These are phyloP conservation scores for Globisporangium perplexum DNA, from an alignment of 352 stramenopile species.

Conservation along the genomic window DNA sequence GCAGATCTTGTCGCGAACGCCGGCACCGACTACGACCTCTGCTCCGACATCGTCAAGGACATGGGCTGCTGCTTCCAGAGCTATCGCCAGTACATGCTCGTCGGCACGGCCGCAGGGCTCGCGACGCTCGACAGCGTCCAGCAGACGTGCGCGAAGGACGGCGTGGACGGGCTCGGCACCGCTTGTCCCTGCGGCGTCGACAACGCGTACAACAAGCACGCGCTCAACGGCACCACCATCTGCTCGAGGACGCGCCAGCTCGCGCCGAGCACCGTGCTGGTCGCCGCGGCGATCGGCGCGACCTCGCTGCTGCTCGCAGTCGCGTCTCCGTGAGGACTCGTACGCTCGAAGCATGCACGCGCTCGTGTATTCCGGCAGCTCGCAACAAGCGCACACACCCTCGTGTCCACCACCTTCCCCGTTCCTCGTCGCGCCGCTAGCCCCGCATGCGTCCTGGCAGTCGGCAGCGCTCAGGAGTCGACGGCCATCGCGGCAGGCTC, in stretches of 20 bases:
- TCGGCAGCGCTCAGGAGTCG: constrained; percentile 27
- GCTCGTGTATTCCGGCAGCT: neutral
- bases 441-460: no score
- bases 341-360: neutral
- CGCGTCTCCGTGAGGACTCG: neutral
- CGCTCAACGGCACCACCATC: constrained; percentile 45
- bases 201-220: constrained; percentile 53
- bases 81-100: constrained; percentile 69
- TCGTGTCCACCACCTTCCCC: no score
- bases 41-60: constrained; percentile 59
- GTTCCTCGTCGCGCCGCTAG: neutral
- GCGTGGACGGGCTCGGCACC: constrained; percentile 30
- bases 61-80: constrained; percentile 82
- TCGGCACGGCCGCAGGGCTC: constrained; percentile 48
- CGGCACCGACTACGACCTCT: constrained; percentile 51
- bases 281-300: neutral
- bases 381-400: neutral
- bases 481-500: constrained; percentile 26
- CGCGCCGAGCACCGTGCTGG: neutral
- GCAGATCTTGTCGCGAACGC: constrained; percentile 41
- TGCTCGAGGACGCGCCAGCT: constrained; percentile 31
- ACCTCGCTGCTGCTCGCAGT: neutral
- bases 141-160: constrained; percentile 35
- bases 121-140: constrained; percentile 41
- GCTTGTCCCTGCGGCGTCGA: constrained; percentile 40